Evolutionary conservation across 306 rosid species (phyloP).

Genomic region (Quillaja saponaria): DNA sequence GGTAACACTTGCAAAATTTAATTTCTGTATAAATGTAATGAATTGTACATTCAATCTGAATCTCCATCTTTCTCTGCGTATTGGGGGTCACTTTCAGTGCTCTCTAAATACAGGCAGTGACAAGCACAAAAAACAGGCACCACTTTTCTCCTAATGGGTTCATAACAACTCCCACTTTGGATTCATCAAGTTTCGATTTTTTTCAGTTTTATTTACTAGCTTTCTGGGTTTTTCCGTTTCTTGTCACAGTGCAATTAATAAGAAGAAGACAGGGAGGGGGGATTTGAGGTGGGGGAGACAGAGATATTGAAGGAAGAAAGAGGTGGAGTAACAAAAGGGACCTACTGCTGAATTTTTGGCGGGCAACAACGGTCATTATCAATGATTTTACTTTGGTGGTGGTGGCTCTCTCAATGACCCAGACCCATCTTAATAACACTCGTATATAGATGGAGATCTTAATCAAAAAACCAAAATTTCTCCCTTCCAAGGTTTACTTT

Average conservation of each 20-base stretch:
- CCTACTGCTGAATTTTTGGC: slow-evolving; percentile 61
- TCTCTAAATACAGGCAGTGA: slow-evolving; percentile 26
- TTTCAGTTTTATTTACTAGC: slow-evolving; percentile 8
- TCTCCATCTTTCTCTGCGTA: slow-evolving; percentile 10
- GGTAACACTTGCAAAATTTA: slow-evolving; percentile 34
- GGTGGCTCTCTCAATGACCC: slow-evolving; percentile 52
- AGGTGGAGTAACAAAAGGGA: slow-evolving; percentile 40
- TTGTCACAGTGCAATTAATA: slow-evolving; percentile 5
- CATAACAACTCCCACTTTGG: slow-evolving; percentile 26
- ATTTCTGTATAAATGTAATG: slow-evolving; percentile 5
- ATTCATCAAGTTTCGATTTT: slow-evolving; percentile 33
- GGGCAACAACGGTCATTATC: slow-evolving; percentile 59
- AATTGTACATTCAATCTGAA: slow-evolving; percentile 13
- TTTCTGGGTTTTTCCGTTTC: slow-evolving; percentile 30
- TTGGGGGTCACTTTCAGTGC: slow-evolving; percentile 29
- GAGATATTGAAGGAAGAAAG: slow-evolving; percentile 7
- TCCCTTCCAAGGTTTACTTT: slow-evolving; percentile 15
- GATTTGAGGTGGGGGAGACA: too few relatives aligned
- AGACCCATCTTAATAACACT: slow-evolving; percentile 51
- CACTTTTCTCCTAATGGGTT: slow-evolving; percentile 23
- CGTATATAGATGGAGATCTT: slow-evolving; percentile 28
- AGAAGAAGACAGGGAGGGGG: not conserved
- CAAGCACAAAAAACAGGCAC: slow-evolving; percentile 10
- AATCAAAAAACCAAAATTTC: slow-evolving; percentile 26
- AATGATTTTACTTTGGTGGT: slow-evolving; percentile 61